phyloP scores from a whole-genome alignment of 169 alveolate genomes.

The Plasmodium falciparum region DNA sequence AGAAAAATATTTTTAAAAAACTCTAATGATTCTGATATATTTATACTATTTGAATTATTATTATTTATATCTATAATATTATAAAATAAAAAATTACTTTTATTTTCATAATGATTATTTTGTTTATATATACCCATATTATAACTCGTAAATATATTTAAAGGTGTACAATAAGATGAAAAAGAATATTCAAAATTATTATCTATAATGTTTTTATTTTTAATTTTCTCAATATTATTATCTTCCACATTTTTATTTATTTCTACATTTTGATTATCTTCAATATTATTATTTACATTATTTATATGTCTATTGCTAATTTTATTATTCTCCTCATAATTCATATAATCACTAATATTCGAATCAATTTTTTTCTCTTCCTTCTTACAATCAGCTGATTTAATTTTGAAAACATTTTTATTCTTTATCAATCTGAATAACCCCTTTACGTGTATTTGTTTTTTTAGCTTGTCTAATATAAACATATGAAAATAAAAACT shows the following conservation, averaged over 20 bases:
- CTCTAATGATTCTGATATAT: slow-evolving; percentile 59
- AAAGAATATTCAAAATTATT: slow-evolving; percentile 21
- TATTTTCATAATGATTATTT: slow-evolving; percentile 56
- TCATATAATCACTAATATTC: no score
- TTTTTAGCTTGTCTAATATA: slow-evolving; percentile 49
- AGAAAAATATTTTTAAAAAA: slow-evolving; percentile 70
- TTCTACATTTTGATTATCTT: background rate
- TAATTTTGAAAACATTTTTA: slow-evolving; percentile 37
- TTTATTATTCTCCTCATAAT: no score
- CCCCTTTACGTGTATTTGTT: slow-evolving; percentile 46
- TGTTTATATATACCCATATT: slow-evolving; percentile 76
- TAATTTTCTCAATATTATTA: background rate
- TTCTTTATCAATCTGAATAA: slow-evolving; percentile 52
- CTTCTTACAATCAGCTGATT: background rate
- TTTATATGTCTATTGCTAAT: no score
- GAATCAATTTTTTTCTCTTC: background rate
- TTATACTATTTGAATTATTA: slow-evolving; percentile 47
- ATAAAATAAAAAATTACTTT: slow-evolving; percentile 54
- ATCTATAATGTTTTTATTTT: background rate
- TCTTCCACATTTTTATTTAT: background rate
- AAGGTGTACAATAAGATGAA: slow-evolving; percentile 72
- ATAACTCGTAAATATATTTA: slow-evolving; percentile 71
- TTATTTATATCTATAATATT: slow-evolving; percentile 64
- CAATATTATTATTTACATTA: background rate
- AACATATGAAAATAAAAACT: slow-evolving; percentile 70